phyloP scores from a whole-genome alignment of 2,329 filamentous ascomycete genomes.

The Penicillium sp. region DNA sequence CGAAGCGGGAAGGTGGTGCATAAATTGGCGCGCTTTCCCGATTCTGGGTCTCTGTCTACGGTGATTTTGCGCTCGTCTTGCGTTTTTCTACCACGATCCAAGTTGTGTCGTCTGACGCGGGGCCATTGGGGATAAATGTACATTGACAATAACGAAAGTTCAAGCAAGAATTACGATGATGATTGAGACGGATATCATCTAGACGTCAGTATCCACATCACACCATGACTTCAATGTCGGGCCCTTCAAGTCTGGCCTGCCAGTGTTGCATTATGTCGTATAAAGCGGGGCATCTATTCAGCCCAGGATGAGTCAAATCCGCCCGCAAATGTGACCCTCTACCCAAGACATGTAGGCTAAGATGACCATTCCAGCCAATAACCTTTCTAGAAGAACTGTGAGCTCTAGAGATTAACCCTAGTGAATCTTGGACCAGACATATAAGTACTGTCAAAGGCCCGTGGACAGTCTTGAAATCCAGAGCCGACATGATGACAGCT shows the following conservation, averaged over 20 bases:
- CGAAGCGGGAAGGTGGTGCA: conserved; percentile 48
- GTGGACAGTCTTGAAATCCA: no score
- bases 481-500: not conserved
- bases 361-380: not conserved
- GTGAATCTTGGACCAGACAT: not conserved
- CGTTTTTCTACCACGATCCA: not conserved
- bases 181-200: not conserved
- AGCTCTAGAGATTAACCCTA: not conserved
- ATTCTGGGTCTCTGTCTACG: not conserved
- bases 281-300: conserved; percentile 1
- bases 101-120: not conserved
- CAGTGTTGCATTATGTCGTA: not conserved
- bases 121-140: conserved; percentile 1
- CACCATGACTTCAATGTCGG: not conserved
- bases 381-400: no score
- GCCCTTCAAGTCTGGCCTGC: not conserved
- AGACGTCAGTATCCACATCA: not conserved
- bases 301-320: not conserved
- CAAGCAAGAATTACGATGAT: not conserved
- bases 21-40: conserved; percentile 16
- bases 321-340: not conserved
- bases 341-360: not conserved
- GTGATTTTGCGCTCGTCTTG: not conserved
- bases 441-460: not conserved
- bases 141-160: not conserved